A percentile compares a stretch with the other conserved stretches of the same genome.
These are phyloP conservation scores for Candida ortonii DNA, from an alignment of 805 yeast genomes.

Conservation along the genomic window DNA sequence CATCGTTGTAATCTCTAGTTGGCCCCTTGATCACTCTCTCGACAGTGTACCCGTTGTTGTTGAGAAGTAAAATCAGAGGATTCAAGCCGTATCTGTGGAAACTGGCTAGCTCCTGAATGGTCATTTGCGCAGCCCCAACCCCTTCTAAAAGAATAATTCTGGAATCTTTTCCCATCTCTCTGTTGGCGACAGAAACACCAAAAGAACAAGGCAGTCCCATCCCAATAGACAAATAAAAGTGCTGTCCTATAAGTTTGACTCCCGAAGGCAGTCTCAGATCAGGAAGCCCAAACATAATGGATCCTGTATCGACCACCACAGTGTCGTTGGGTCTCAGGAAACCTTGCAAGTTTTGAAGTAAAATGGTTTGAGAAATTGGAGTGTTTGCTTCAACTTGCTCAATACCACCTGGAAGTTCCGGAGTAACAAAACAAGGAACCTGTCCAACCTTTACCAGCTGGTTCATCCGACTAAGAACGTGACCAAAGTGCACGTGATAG, in stretches of 20 bases:
- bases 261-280: constrained; percentile 61
- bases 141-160: constrained; percentile 78
- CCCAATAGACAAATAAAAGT: constrained; percentile 83
- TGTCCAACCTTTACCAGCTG: constrained; percentile 30
- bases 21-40: constrained; percentile 86
- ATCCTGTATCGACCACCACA: constrained; percentile 79
- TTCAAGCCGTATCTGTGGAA: constrained; percentile 36
- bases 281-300: constrained; percentile 73
- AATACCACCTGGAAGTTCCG: constrained; percentile 15
- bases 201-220: constrained; percentile 83
- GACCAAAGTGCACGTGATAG: constrained; percentile 45
- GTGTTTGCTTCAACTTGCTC: constrained; percentile 25
- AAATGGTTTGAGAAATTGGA: constrained; percentile 46
- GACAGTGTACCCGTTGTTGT: constrained; percentile 86
- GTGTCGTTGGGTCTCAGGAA: constrained; percentile 55
- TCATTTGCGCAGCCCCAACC: constrained; percentile 95
- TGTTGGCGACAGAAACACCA: constrained; percentile 74
- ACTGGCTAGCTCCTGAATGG: constrained; percentile 64
- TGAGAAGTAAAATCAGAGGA: constrained; percentile 71
- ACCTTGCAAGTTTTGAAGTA: constrained; percentile 39
- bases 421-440: constrained; percentile 10
- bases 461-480: constrained; percentile 47
- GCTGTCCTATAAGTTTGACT: constrained; percentile 56
- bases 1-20: constrained; percentile 72
- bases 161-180: constrained; percentile 41